Base-by-base conservation (phyloP, 345 rosid genomes). In the Sonneratia caseolaris region DNA sequence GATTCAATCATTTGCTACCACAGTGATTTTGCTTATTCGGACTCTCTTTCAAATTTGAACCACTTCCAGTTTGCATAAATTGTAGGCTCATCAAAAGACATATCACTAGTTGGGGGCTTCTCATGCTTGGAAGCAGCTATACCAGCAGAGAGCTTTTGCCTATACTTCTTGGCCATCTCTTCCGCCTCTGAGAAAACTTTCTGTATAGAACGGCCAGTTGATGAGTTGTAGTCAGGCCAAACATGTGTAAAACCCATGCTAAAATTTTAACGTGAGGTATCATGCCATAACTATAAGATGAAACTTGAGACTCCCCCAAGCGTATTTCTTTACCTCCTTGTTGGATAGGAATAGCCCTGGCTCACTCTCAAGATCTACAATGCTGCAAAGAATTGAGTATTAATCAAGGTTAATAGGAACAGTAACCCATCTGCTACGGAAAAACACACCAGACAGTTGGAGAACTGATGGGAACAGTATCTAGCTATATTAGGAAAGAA, bases 61-160 rank as follows among this genome's bases (percentile, higher is more conserved):
- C 99, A 94, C 42, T 86, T 83, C 99, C 97, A 91, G 66, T 94
- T 94, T 67, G 97, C 89, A 68, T 85, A 91, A 53, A 84, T 57
- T 64, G 76, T 79, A 75, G 82, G 87, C 77, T 90, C 97, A 1
- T 82, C 84, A 64, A 83, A 85, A 64, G 86, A 76, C 69, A 79
- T 70, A 69, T 75, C 70, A 59, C 80, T 78, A 24, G 69, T 72
- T 3, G 81, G 83, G 71, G 82, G 76, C 70, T 70, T 66, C 67
- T 79, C 87, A 12, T 69, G 36, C 64, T 73, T 81, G 5, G 43
- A 36, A 68, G 64, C 68, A n/a, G 71, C 68, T 64, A 74, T 53
- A 64, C 68, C 77, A 16, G 79, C 65, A 3, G 84, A 84, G 51
- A 90, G 75, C 80, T 82, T 88, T 78, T 84, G 81, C 79, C 88